These are phyloP conservation scores for Davidsoniella neocaledoniae DNA, from an alignment of 2,329 filamentous ascomycete genomes.

Conservation along the genomic window DNA sequence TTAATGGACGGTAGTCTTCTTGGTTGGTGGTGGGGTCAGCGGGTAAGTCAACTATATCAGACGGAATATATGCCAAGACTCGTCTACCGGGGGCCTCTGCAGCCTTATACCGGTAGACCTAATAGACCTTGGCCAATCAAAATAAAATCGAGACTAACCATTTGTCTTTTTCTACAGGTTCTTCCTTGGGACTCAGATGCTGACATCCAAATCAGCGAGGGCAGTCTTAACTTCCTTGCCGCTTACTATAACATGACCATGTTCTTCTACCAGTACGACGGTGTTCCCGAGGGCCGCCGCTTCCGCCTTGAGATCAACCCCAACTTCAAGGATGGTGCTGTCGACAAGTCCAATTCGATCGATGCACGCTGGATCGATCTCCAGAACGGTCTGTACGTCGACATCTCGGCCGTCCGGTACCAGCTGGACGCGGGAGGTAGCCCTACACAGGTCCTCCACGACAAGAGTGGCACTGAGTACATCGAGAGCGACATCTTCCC, in stretches of 20 bases:
- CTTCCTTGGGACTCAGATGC: slow-evolving; percentile 67
- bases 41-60: slow-evolving; percentile 17
- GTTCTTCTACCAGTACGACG: slow-evolving; percentile 26
- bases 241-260: slow-evolving; percentile 46
- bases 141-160: background rate
- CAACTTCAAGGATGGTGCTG: slow-evolving; percentile 22
- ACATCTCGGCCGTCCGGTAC: slow-evolving; percentile 35
- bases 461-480: slow-evolving; percentile 35
- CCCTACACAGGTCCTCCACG: slow-evolving; percentile 27
- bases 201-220: slow-evolving; percentile 54
- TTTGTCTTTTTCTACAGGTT: slow-evolving; percentile 25
- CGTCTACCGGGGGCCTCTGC: too few relatives aligned
- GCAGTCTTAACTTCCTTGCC: slow-evolving; percentile 49
- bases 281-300: slow-evolving; percentile 23
- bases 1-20: slow-evolving; percentile 70
- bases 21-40: slow-evolving; percentile 72
- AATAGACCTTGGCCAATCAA: too few relatives aligned
- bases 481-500: slow-evolving; percentile 45
- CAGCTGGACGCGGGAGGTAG: slow-evolving; percentile 24
- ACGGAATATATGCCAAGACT: too few relatives aligned
- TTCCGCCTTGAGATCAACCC: slow-evolving; percentile 35
- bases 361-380: slow-evolving; percentile 35
- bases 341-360: slow-evolving; percentile 13
- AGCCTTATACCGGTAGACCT: too few relatives aligned
- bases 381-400: slow-evolving; percentile 30